A percentile compares a stretch with the other conserved stretches of the same genome.
Conservation (phyloP, 345 rosid species). For the Salix arbutifolia region DNA sequence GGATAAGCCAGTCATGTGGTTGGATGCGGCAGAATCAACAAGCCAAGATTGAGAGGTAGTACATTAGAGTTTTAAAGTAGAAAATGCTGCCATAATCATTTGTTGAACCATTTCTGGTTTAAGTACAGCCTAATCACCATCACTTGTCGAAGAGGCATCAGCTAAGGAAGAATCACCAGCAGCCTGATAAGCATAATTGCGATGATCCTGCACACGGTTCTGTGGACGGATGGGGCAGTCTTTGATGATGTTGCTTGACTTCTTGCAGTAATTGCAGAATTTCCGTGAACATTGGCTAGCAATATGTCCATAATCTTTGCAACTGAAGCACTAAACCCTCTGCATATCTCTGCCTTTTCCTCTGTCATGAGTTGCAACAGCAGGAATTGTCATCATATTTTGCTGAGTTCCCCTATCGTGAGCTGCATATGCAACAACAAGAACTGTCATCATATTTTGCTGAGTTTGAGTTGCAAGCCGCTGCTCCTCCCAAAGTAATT, state of each 20-base stretch:
- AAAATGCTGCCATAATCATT: no score
- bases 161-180: rapidly evolving
- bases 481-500: background rate
- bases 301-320: background rate
- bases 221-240: background rate
- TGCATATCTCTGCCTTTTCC: background rate
- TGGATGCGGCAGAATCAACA: no score
- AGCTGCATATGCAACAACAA: background rate
- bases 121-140: background rate
- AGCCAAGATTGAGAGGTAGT: no score
- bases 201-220: background rate
- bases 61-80: no score
- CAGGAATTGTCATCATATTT: no score
- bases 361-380: background rate
- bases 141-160: rapidly evolving
- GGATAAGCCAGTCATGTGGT: no score
- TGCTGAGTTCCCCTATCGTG: no score
- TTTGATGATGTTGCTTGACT: background rate
- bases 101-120: no score
- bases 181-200: background rate
- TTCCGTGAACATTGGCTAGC: background rate
- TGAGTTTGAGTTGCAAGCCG: background rate
- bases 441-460: background rate
- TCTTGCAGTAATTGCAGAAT: slow-evolving; percentile 8
- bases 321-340: background rate